These are phyloP conservation scores for Cordyceps militaris DNA, from an alignment of 2,329 filamentous ascomycete species.

Conservation along the genomic window DNA sequence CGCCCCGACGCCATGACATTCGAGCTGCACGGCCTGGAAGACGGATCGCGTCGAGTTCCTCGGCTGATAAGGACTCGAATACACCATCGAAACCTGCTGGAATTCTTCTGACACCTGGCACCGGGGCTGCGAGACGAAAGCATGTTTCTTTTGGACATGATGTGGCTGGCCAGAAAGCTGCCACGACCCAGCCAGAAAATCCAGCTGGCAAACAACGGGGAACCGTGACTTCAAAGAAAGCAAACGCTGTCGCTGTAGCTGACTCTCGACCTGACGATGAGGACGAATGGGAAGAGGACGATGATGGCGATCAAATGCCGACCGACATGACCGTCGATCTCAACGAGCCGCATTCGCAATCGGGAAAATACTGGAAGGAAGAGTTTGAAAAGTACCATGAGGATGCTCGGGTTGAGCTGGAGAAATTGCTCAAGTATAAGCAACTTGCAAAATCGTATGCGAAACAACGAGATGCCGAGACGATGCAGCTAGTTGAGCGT, in stretches of 20 bases:
- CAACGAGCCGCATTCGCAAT: slow-evolving; percentile 66
- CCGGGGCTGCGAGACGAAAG: slow-evolving; percentile 52
- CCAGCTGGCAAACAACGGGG: slow-evolving; percentile 24
- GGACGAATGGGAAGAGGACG: slow-evolving; percentile 49
- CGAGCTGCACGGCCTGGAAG: slow-evolving; percentile 18
- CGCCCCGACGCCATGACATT: slow-evolving; percentile 37
- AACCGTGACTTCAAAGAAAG: not conserved
- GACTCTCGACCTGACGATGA: slow-evolving; percentile 20
- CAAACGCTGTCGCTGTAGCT: not conserved
- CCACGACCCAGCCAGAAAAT: slow-evolving; percentile 26
- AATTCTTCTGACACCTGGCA: slow-evolving; percentile 59
- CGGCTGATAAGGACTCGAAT: slow-evolving; percentile 24
- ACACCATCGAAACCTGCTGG: slow-evolving; percentile 48
- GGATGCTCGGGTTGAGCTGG: slow-evolving; percentile 66
- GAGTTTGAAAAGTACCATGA: slow-evolving; percentile 68
- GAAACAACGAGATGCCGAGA: slow-evolving; percentile 68
- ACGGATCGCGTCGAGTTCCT: slow-evolving; percentile 19
- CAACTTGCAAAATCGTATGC: slow-evolving; percentile 73
- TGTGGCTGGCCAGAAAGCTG: slow-evolving; percentile 33
- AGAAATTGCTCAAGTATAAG: slow-evolving; percentile 73
- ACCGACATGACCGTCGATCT: slow-evolving; percentile 63
- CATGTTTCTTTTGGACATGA: slow-evolving; percentile 59
- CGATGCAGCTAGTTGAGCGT: slow-evolving; percentile 56
- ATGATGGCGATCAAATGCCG: slow-evolving; percentile 38
- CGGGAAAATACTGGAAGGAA: slow-evolving; percentile 73